Conservation (phyloP, 345 rosid genomes). For the Brassica cretica region DNA sequence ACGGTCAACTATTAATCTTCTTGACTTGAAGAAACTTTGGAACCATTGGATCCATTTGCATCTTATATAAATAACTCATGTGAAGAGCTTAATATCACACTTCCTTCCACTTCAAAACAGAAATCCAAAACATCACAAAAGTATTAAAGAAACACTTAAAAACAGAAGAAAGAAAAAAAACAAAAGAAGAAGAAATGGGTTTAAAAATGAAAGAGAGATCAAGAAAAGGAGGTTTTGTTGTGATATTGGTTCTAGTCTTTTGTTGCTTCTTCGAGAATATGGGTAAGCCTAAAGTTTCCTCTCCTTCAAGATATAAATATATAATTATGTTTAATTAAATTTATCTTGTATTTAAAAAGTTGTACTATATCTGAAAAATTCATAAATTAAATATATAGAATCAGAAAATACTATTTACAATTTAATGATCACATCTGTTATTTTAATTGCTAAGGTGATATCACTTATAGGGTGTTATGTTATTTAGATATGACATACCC, state of each 20-base stretch:
- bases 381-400: not conserved
- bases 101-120: not conserved
- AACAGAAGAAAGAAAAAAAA: not conserved
- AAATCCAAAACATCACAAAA: not conserved
- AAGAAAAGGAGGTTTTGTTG: constrained; percentile 22
- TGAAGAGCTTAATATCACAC: not conserved
- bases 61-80: constrained; percentile 26
- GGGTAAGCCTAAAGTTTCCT: constrained; percentile 21
- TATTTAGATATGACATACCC: not conserved
- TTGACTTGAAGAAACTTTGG: constrained; percentile 3
- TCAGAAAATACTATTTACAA: not conserved
- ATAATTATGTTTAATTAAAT: not conserved
- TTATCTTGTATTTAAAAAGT: not conserved
- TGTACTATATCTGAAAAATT: not conserved
- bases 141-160: not conserved
- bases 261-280: constrained; percentile 25
- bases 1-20: not conserved
- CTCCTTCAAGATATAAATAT: not conserved
- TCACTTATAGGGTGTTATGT: not conserved
- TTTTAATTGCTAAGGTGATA: not conserved
- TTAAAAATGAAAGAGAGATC: constrained; percentile 26
- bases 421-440: not conserved
- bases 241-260: constrained; percentile 13
- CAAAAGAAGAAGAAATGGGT: not conserved
- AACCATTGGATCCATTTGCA: not conserved